These are phyloP conservation scores for Syzygium syzygioides DNA, from an alignment of 441 rosid species.

Conservation along the genomic window DNA sequence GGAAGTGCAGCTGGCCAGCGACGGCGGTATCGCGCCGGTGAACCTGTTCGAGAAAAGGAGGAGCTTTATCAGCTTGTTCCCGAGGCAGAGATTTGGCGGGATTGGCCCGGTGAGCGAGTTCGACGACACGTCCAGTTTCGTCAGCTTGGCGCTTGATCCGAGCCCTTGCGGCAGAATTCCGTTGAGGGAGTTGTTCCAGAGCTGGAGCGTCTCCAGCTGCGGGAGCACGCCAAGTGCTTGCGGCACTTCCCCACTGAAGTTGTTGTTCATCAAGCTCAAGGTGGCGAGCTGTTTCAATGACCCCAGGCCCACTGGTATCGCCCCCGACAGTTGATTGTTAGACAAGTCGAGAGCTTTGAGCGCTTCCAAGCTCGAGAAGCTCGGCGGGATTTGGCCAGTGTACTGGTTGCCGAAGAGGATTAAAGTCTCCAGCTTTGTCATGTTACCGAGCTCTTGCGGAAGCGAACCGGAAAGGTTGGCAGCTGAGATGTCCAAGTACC, in stretches of 20 bases:
- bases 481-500: conserved; percentile 57
- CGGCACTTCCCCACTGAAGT: conserved; percentile 55
- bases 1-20: conserved; percentile 52
- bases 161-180: conserved; percentile 75
- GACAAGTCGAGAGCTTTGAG: conserved; percentile 63
- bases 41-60: conserved; percentile 81
- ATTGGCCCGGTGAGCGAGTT: conserved; percentile 69
- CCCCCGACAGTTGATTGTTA: conserved; percentile 55
- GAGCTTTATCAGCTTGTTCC: conserved; percentile 72
- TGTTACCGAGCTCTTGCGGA: conserved; percentile 46
- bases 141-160: conserved; percentile 74
- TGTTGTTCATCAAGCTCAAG: conserved; percentile 59
- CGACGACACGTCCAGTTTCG: conserved; percentile 62
- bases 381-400: conserved; percentile 60
- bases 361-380: conserved; percentile 39
- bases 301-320: conserved; percentile 49
- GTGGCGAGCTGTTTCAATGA: conserved; percentile 45
- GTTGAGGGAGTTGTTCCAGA: conserved; percentile 70
- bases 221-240: conserved; percentile 57
- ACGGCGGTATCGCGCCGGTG: conserved; percentile 37
- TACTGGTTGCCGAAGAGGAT: conserved; percentile 50
- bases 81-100: conserved; percentile 68
- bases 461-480: conserved; percentile 64
- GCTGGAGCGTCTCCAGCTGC: conserved; percentile 39
- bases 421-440: conserved; percentile 49